These are phyloP conservation scores for Chrysanthemum lavandulifolium DNA, from an alignment of 129 eudicot species.

Conservation along the genomic window DNA sequence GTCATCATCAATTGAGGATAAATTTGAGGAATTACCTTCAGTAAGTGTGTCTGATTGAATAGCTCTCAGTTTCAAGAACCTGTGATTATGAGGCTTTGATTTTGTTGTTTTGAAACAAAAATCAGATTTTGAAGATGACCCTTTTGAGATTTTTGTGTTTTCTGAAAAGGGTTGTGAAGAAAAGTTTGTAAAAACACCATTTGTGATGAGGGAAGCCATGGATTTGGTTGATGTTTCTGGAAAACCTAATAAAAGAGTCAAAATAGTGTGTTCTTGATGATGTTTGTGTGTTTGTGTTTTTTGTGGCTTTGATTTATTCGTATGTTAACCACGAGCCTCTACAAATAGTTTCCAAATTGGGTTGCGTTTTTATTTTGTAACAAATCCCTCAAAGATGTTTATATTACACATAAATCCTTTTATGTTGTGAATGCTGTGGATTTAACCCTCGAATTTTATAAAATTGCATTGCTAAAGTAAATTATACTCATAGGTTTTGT, in stretches of 20 bases:
- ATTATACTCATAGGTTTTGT: too few relatives aligned
- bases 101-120: constrained; percentile 21
- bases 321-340: too few relatives aligned
- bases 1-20: constrained; percentile 51
- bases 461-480: too few relatives aligned
- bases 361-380: too few relatives aligned
- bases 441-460: too few relatives aligned
- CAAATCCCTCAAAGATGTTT: too few relatives aligned
- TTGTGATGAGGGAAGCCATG: constrained; percentile 83
- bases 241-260: constrained; percentile 20
- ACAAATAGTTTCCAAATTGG: too few relatives aligned
- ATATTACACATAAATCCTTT: too few relatives aligned
- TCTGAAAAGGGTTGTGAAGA: constrained; percentile 57
- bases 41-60: constrained; percentile 51
- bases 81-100: constrained; percentile 34
- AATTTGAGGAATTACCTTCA: constrained; percentile 43
- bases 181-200: constrained; percentile 53
- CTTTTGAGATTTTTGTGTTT: constrained; percentile 42
- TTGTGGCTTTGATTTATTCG: too few relatives aligned
- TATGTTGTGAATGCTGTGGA: too few relatives aligned
- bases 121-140: constrained; percentile 34
- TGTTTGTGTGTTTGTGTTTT: too few relatives aligned
- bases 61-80: constrained; percentile 57
- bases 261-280: background rate
- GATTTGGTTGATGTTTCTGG: constrained; percentile 22